Evolutionary conservation across 2,329 filamentous ascomycete species (phyloP).

Genomic region (Aureobasidium sp.): DNA sequence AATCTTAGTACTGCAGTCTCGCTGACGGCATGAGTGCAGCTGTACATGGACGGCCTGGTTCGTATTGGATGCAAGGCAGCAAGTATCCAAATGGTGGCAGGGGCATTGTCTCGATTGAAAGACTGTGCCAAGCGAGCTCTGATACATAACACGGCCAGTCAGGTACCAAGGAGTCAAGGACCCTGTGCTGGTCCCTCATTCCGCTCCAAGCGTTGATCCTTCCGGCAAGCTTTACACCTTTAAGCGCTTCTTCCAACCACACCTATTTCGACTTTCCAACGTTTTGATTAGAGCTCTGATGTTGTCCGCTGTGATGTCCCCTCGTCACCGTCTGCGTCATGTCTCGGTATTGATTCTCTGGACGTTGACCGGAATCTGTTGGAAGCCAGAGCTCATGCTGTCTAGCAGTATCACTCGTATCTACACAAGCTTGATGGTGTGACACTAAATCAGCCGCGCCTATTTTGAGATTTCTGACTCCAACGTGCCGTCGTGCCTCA

Average conservation of each 20-base stretch:
- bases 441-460: neutral
- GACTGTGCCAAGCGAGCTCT: constrained; percentile 4
- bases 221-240: neutral
- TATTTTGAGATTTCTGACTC: constrained; percentile 5
- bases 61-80: neutral
- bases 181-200: neutral
- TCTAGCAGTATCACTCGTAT: neutral
- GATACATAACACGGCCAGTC: constrained; percentile 4
- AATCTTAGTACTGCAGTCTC: neutral
- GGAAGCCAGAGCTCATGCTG: neutral
- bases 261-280: neutral
- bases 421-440: neutral
- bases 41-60: neutral
- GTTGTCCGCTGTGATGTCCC: neutral
- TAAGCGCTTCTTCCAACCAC: neutral
- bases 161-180: neutral
- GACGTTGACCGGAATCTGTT: neutral
- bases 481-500: neutral
- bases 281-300: neutral
- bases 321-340: constrained; percentile 3
- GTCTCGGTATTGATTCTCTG: neutral
- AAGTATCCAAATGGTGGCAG: neutral
- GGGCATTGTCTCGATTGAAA: neutral
- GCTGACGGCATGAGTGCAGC: neutral
- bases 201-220: neutral